phyloP scores from a whole-genome alignment of 148 eudicot species.

The Fagopyrum homotropicum region DNA sequence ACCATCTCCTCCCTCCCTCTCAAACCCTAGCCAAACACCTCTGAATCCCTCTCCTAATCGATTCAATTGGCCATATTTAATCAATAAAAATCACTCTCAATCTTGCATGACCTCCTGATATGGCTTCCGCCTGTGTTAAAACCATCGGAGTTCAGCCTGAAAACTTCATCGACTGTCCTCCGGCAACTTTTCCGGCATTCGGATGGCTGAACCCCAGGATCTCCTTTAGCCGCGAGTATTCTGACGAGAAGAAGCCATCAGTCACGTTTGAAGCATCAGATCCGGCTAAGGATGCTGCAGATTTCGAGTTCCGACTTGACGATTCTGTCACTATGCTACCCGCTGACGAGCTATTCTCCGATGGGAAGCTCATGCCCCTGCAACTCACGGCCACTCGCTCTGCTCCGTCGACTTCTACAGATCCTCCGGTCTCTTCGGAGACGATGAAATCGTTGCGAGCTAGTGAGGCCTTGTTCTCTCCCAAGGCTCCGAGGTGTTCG shows the following conservation, averaged over 20 bases:
- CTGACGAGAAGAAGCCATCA: conserved; percentile 12
- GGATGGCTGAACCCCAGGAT: conserved; percentile 50
- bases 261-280: background rate
- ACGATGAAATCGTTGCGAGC: conserved; percentile 18
- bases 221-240: background rate
- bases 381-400: conserved; percentile 27
- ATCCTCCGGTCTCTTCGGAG: conserved; percentile 24
- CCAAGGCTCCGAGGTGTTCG: conserved; percentile 82
- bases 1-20: background rate
- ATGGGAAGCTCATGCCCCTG: conserved; percentile 67
- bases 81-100: background rate
- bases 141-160: conserved; percentile 41
- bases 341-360: conserved; percentile 83
- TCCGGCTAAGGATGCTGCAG: conserved; percentile 13
- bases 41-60: background rate
- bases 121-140: conserved; percentile 78
- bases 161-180: conserved; percentile 26
- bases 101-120: conserved; percentile 31
- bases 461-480: conserved; percentile 42
- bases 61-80: background rate
- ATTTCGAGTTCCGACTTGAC: conserved; percentile 70
- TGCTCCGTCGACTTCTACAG: background rate
- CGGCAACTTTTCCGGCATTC: conserved; percentile 20
- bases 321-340: conserved; percentile 63
- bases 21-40: background rate